Conservation (phyloP, 345 rosid species). For the Fremontodendron californicum region DNA sequence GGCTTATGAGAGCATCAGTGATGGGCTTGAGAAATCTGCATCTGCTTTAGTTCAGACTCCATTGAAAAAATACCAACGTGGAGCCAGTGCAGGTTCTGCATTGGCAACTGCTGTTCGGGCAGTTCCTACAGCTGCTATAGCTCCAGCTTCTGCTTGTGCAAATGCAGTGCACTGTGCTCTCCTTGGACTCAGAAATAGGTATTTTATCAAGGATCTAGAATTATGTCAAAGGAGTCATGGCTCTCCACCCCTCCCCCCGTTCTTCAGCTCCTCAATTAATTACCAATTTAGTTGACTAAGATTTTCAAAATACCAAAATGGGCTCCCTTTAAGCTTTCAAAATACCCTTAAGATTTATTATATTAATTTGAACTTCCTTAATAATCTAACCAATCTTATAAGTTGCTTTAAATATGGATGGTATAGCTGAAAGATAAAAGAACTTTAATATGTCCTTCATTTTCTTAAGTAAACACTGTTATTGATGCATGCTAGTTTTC, state of each 20-base stretch:
- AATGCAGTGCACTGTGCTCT: constrained; percentile 74
- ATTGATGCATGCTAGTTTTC: neutral
- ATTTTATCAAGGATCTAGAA: constrained; percentile 7
- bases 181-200: constrained; percentile 94
- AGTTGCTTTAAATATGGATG: neutral
- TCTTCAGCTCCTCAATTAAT: neutral
- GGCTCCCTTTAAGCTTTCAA: neutral
- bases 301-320: neutral
- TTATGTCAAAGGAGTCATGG: neutral
- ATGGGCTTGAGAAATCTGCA: constrained; percentile 87
- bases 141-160: constrained; percentile 86
- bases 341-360: neutral
- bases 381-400: neutral
- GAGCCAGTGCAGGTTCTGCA: constrained; percentile 81
- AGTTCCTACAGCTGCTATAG: constrained; percentile 92
- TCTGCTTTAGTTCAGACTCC: constrained; percentile 84
- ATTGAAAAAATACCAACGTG: constrained; percentile 71
- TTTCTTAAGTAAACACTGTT: neutral
- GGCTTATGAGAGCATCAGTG: constrained; percentile 84
- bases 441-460: neutral
- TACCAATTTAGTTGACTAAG: neutral
- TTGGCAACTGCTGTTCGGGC: constrained; percentile 70
- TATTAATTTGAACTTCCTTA: neutral
- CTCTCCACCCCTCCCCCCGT: neutral
- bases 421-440: neutral